Evolutionary conservation across 805 yeast genomes (phyloP), one percentile per base, ranked within the genome.

Genomic region (Saccharomyces paradoxus): DNA sequence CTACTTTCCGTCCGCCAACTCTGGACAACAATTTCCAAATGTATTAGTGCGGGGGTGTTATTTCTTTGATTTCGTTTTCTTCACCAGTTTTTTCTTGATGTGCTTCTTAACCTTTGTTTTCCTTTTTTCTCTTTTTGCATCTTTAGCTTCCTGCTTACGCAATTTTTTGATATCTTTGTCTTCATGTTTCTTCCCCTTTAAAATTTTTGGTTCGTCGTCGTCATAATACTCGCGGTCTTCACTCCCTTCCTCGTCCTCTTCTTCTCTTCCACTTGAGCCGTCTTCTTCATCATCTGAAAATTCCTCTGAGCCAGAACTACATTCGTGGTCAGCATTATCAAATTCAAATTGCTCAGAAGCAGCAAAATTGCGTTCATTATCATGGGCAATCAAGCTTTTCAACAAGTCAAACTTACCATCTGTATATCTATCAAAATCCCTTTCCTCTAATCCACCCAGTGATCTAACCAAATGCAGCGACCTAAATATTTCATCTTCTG

Each of bases 401-500:
- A 94, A 74, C 1, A 92, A 84, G 58, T 84, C 89, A 44, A 89
- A 86, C 60, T 88, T 83, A 28, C 97, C 97, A 56, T 83, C 81
- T 1, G 83, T 75, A 60, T 87, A 87, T 63, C 86, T 84, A 50
- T 81, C 84, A 61, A 87, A 89, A 68, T 94, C 99, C 56, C 96
- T 78, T 65, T 94, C 99, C 66, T 94, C 88, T 68, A 91, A 66
- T 74, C 92, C 82, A 72, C 89, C 83, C 73, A 94, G 71, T 54
- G 94, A 83, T 64, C 91, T 77, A 31, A 87, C 89, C 62, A 87
- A 72, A 70, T 87, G 89, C 52, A 86, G 64, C 4, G 91, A 82
- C 67, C 99, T 76, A 71, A 94, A 94, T 5, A 94, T 83, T 53
- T 88, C 96, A 68, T 94, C 99, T 58, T 87, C 89, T 26, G 81